Evolutionary conservation across 352 stramenopile genomes (phyloP).

Genomic region (Phytophthora pseudosyringae): DNA sequence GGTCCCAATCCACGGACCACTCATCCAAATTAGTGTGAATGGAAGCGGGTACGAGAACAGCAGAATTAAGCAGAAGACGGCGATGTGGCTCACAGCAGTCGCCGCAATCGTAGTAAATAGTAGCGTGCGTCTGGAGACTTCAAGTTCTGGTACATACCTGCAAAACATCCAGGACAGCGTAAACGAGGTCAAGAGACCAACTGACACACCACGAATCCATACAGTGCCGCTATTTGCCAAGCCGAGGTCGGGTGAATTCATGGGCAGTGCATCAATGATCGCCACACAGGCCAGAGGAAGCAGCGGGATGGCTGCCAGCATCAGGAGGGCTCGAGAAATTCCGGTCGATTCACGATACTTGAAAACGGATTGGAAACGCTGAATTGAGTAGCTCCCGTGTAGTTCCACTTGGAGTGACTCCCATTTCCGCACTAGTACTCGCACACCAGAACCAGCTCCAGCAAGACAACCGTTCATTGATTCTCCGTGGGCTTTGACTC

Average conservation of each 20-base stretch:
- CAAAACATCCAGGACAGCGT: constrained; percentile 15
- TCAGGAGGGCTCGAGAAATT: background rate
- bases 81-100: background rate
- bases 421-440: constrained; percentile 18
- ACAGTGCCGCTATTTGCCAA: constrained; percentile 11
- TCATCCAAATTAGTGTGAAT: constrained; percentile 22
- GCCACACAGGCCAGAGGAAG: constrained; percentile 14
- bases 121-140: constrained; percentile 4
- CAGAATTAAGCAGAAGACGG: constrained; percentile 7
- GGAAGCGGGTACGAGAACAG: constrained; percentile 20
- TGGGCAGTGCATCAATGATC: constrained; percentile 14
- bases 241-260: constrained; percentile 21
- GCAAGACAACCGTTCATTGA: background rate
- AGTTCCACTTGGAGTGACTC: constrained; percentile 30
- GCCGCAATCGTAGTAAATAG: constrained; percentile 5
- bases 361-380: constrained; percentile 12
- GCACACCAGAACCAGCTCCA: constrained; percentile 7
- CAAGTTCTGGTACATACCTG: constrained; percentile 18
- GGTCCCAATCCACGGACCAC: constrained; percentile 18
- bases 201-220: constrained; percentile 12
- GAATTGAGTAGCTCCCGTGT: constrained; percentile 23
- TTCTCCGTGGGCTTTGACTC: background rate
- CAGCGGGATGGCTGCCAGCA: constrained; percentile 8
- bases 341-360: constrained; percentile 15
- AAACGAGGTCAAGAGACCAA: constrained; percentile 8